Conservation (phyloP, 1,139 yeast genomes). For the Suhomyces bokatorum region DNA sequence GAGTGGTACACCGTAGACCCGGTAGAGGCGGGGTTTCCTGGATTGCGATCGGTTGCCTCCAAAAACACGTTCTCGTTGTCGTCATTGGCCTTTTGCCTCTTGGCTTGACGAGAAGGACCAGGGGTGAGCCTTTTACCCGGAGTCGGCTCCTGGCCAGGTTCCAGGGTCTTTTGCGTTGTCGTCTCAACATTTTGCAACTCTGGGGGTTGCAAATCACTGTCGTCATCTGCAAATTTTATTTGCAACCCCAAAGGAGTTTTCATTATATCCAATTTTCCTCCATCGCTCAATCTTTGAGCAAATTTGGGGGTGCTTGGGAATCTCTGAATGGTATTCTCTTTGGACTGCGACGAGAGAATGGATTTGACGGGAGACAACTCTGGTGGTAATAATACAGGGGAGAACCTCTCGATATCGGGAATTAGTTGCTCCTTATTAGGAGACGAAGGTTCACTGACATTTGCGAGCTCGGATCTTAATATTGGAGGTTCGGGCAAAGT, state of each 20-base stretch:
- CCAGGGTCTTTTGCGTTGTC: not conserved
- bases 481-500: conserved; percentile 51
- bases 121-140: not conserved
- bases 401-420: conserved; percentile 20
- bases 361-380: conserved; percentile 23
- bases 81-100: conserved; percentile 7
- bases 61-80: conserved; percentile 35
- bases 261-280: conserved; percentile 18
- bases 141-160: not conserved
- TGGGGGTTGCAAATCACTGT: conserved; percentile 40
- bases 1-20: conserved; percentile 37
- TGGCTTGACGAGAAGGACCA: not conserved
- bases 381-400: conserved; percentile 27
- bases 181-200: conserved; percentile 17
- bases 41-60: conserved; percentile 20
- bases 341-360: conserved; percentile 15
- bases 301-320: conserved; percentile 55
- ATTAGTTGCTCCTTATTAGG: conserved; percentile 10
- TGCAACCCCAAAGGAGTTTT: conserved; percentile 32
- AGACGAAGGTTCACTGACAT: conserved; percentile 15
- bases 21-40: conserved; percentile 19
- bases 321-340: conserved; percentile 37
- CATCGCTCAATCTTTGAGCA: conserved; percentile 18
- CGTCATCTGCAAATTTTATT: conserved; percentile 25
- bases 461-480: conserved; percentile 33